Conservation (phyloP, 2,329 filamentous ascomycete genomes). For the Monosporascus ibericus region DNA sequence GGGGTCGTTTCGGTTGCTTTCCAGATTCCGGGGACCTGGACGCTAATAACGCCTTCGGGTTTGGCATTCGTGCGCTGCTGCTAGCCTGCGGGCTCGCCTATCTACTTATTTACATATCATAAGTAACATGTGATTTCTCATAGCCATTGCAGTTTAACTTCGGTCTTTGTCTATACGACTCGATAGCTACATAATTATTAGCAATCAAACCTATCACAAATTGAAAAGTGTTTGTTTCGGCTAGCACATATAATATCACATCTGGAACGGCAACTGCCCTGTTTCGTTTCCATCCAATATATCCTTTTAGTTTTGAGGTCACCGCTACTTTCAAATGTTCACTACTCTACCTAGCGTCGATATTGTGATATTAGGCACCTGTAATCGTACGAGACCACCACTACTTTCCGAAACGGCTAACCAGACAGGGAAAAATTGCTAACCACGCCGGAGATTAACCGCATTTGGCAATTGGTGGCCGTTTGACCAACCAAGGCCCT, state of each 20-base stretch:
- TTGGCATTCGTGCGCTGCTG: not conserved
- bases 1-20: not conserved
- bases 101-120: not conserved
- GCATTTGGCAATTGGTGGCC: no score
- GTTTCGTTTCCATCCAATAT: not conserved
- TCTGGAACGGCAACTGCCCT: not conserved
- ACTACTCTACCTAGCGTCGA: not conserved
- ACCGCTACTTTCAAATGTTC: not conserved
- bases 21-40: not conserved
- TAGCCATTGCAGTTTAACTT: no score
- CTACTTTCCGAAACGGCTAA: not conserved
- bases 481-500: no score
- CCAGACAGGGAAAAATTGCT: no score
- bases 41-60: not conserved
- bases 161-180: not conserved
- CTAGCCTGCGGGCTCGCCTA: no score
- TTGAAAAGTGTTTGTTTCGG: no score
- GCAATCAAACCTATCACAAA: no score
- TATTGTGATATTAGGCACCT: not conserved
- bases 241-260: not conserved
- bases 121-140: not conserved
- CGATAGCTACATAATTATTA: no score
- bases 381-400: not conserved
- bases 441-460: no score
- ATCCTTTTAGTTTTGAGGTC: not conserved